Evolutionary conservation across 2,329 filamentous ascomycete genomes (phyloP), one percentile per base, ranked within the genome.

Genomic region (Akanthomyces muscarius): DNA sequence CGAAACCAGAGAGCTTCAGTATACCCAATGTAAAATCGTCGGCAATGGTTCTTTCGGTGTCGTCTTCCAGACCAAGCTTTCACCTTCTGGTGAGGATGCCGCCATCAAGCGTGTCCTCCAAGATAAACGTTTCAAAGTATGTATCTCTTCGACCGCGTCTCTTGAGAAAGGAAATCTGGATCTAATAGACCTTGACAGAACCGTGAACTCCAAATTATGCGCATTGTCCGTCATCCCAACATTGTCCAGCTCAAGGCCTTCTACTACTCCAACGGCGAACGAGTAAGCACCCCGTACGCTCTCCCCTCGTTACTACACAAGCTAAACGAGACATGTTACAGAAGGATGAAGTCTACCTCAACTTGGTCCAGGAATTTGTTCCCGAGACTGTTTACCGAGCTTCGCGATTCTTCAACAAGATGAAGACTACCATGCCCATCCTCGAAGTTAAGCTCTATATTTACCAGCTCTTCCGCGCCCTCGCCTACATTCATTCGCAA

Each of bases 341-440:
- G 90, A 94, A 97, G 82, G 95, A 99, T 77, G 95, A 99, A 80
- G 95, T 99, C 44, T 99, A 98, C 77, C 88, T 99, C 69, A 99
- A 99, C 74, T 85, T 99, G 65, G 94, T 99, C 59, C 92, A 98
- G 76, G 95, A 99, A 76, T 99, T 92, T 72, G 95, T 99, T 56
- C 95, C 95, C 57, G 95, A 99, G 81, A 99, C 95, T 14, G 95
- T 99, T 58, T 99, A 99, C 78, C 89, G 95, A 73, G 95, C 95
- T 50, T 98, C 95, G 67, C 89, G 95, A 72, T 98, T 97, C 81
- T 99, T 99, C 85, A 98, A 96, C 85, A 99, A 99, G 83, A 89
- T 98, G 89, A 99, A 98, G 87, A 96, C 93, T 7, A 97, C 94
- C 60, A 99, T 99, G 95, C 95, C 95, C 18, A 97, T 94, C 71